Base-by-base conservation (phyloP, 495 filamentous ascomycete genomes). In the Melanomma pulvis-pyrius region DNA sequence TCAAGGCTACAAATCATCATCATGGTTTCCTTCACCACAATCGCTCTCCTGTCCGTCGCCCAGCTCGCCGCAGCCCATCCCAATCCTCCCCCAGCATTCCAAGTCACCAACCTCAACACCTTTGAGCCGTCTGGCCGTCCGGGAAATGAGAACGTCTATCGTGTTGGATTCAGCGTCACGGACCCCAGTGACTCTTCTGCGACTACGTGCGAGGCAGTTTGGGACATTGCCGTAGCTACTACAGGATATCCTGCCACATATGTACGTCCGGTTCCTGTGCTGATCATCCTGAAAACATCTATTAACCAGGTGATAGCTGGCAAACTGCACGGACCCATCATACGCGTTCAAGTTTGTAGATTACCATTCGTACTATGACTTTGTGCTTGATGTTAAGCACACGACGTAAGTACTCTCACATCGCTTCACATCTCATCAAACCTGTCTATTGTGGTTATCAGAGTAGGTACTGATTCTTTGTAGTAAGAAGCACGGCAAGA, bases 101-200 rank as follows among this genome's bases (percentile, higher is more conserved):
- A 59, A 29, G 56, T 59, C 56, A 59, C 56, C 22, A 59, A 59
- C 19, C 56, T 59, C 39, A 36, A 19, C 39, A 59, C 56, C 24
- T 47, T 47, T 15, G 56, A 59, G 22, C 56, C 56, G 2, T 26
- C 56, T 19, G 56, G 56, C 19, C 32, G 56, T 19, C 56, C 56
- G 1, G 17, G 19, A 2, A 12, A 59, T 19, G 9, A 15, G 5
- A 59, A 39, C 47, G 19, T 39, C 15, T 59, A 47, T 36, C 36
- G 36, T 36, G 56, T 59, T 26, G 25, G 51, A 1, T 54, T 54
- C 51, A 54, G 32, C 19, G 56, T 59, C 19, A 59, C 56, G 7
- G 36, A 59, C 28, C 36, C 56, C 15, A 41, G 36, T 15, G 56
- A 46, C 24, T 25, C 36, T 17, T 7, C 36, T 1, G n/a, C 36